phyloP scores from a whole-genome alignment of 1,284 basidiomycete species.

The Pascua guehoae region DNA sequence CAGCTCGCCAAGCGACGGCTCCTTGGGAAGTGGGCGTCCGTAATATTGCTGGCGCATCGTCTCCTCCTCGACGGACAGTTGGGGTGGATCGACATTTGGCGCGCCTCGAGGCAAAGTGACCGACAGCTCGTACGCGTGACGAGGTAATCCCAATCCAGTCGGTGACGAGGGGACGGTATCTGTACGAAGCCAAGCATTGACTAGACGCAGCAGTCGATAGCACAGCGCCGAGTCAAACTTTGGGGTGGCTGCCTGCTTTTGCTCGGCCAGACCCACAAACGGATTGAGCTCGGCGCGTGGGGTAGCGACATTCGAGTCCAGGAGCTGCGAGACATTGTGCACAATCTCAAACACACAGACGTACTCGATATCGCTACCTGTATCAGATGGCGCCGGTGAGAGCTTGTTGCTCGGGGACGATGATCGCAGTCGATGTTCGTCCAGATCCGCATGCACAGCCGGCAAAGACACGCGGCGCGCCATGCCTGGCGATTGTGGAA shows the following conservation, averaged over 20 bases:
- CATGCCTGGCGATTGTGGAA: constrained; percentile 44
- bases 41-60: constrained; percentile 53
- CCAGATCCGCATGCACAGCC: constrained; percentile 6
- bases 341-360: constrained; percentile 61
- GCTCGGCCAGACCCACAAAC: constrained; percentile 35
- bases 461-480: constrained; percentile 31
- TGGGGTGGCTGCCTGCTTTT: constrained; percentile 51
- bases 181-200: constrained; percentile 59
- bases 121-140: constrained; percentile 47
- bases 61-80: constrained; percentile 53
- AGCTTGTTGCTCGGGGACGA: constrained; percentile 2
- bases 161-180: constrained; percentile 39
- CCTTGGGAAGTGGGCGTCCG: constrained; percentile 56
- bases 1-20: constrained; percentile 74
- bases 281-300: constrained; percentile 44
- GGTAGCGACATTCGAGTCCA: constrained; percentile 32
- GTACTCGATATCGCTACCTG: constrained; percentile 4
- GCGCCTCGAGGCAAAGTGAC: constrained; percentile 44
- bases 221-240: constrained; percentile 63
- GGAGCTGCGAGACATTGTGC: constrained; percentile 40
- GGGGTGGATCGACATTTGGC: constrained; percentile 40
- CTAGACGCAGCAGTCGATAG: constrained; percentile 62
- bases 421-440: constrained; percentile 12
- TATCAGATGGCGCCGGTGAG: background rate
- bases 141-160: constrained; percentile 26